A percentile compares a stretch with the other conserved stretches of the same genome.
These are phyloP conservation scores for Saturnispora serradocipensis DNA, from an alignment of 805 yeast species.

Conservation along the genomic window DNA sequence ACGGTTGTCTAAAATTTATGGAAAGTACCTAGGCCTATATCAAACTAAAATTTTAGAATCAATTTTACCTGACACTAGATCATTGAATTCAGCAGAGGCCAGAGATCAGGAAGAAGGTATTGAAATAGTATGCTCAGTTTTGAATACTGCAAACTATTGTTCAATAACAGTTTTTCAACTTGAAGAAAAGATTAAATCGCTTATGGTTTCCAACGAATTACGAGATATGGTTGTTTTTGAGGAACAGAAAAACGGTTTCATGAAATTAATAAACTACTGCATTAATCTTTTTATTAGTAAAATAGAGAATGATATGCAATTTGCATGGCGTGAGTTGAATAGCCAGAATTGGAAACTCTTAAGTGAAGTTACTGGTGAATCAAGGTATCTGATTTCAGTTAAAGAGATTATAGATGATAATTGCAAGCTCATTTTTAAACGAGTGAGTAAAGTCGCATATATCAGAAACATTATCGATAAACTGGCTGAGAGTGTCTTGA, in stretches of 20 bases:
- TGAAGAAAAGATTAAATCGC: slow-evolving; percentile 46
- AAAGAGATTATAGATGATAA: slow-evolving; percentile 37
- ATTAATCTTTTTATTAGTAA: slow-evolving; percentile 48
- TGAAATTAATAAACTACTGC: slow-evolving; percentile 48
- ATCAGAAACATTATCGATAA: slow-evolving; percentile 68
- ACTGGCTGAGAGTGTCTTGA: slow-evolving; percentile 54
- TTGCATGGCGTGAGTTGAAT: slow-evolving; percentile 76
- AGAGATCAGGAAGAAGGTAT: slow-evolving; percentile 48
- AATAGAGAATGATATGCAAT: slow-evolving; percentile 50
- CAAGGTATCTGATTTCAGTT: slow-evolving; percentile 58
- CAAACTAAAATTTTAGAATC: slow-evolving; percentile 41
- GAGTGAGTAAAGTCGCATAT: slow-evolving; percentile 61
- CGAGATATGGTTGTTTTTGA: slow-evolving; percentile 44
- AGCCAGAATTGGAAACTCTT: slow-evolving; percentile 65
- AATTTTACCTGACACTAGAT: slow-evolving; percentile 34
- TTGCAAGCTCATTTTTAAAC: slow-evolving; percentile 41
- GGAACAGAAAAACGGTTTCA: slow-evolving; percentile 44
- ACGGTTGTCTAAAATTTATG: slow-evolving; percentile 49
- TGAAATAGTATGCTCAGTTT: slow-evolving; percentile 55
- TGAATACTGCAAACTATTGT: slow-evolving; percentile 88
- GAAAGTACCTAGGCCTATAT: slow-evolving; percentile 56
- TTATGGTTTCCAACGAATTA: slow-evolving; percentile 27
- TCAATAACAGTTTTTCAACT: slow-evolving; percentile 69
- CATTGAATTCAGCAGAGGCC: slow-evolving; percentile 25
- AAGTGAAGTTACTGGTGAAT: slow-evolving; percentile 60